Evolutionary conservation across 768 basidiomycete genomes (phyloP).

Genomic region (Artomyces pyxidatus): DNA sequence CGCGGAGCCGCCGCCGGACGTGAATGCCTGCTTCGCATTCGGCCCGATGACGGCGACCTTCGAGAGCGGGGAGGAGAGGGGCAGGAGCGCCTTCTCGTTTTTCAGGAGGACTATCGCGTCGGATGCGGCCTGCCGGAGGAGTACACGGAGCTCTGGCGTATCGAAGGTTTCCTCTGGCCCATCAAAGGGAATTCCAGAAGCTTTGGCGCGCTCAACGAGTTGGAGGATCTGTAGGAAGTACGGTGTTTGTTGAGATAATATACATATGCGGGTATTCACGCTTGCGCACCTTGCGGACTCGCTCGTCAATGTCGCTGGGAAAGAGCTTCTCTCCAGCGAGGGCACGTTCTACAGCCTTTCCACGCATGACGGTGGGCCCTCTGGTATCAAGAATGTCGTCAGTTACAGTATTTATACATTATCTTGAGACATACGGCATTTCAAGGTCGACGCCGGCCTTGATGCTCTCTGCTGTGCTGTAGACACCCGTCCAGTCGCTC

Average conservation of each 20-base stretch:
- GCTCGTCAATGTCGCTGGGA: conserved; percentile 31
- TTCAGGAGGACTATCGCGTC: conserved; percentile 54
- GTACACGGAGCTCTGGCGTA: conserved; percentile 36
- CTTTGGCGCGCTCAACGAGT: conserved; percentile 37
- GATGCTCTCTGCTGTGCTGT: conserved; percentile 40
- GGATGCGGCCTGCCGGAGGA: conserved; percentile 44
- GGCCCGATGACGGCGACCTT: conserved; percentile 57
- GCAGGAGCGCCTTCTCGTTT: conserved; percentile 46
- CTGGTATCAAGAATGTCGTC: conserved; percentile 15
- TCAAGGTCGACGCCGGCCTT: conserved; percentile 60
- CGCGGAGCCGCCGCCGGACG: conserved; percentile 56
- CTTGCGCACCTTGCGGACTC: conserved; percentile 17
- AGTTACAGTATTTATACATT: not conserved
- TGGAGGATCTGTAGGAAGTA: conserved; percentile 33
- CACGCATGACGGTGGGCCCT: conserved; percentile 41
- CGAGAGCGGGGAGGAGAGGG: conserved; percentile 27
- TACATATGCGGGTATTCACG: not conserved
- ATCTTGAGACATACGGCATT: conserved; percentile 48
- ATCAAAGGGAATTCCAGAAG: conserved; percentile 48
- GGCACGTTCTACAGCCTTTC: conserved; percentile 34
- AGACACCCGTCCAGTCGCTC: conserved; percentile 51
- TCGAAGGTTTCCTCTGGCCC: conserved; percentile 37
- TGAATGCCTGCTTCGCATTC: conserved; percentile 44
- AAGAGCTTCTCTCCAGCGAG: conserved; percentile 36
- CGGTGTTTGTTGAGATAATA: not conserved